phyloP scores from a whole-genome alignment of 1,284 basidiomycete genomes.

The Phlebopus sp. region DNA sequence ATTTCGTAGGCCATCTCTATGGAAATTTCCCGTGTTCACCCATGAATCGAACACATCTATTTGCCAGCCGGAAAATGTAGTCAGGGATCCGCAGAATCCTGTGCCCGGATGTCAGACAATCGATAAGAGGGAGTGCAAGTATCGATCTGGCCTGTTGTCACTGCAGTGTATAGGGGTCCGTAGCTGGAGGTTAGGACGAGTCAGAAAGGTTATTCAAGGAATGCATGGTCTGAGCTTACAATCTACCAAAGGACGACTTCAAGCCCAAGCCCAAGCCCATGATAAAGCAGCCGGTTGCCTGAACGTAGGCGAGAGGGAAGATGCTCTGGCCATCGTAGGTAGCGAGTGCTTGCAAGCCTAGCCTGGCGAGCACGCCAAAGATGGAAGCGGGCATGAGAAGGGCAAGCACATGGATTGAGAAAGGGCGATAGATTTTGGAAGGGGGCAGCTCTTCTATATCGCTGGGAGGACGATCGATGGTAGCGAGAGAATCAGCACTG shows the following conservation, averaged over 20 bases:
- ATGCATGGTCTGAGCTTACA: constrained; percentile 54
- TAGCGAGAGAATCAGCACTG: constrained; percentile 43
- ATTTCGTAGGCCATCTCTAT: constrained; percentile 72
- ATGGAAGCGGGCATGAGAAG: constrained; percentile 76
- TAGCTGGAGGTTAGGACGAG: constrained; percentile 54
- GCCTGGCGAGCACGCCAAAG: constrained; percentile 73
- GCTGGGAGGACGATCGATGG: constrained; percentile 52
- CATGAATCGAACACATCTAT: constrained; percentile 86
- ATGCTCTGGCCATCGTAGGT: constrained; percentile 76
- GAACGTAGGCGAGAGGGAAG: constrained; percentile 84
- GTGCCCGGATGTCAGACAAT: constrained; percentile 6
- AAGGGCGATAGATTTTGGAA: constrained; percentile 52
- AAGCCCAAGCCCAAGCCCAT: constrained; percentile 80
- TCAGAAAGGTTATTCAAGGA: constrained; percentile 5
- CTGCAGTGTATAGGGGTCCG: constrained; percentile 81
- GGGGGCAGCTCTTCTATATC: constrained; percentile 40
- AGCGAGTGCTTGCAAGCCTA: constrained; percentile 71
- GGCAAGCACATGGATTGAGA: constrained; percentile 63
- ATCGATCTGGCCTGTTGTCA: constrained; percentile 71
- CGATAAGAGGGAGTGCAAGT: constrained; percentile 1
- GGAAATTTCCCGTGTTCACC: constrained; percentile 61
- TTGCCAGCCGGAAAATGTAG: constrained; percentile 97
- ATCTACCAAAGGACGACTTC: constrained; percentile 68
- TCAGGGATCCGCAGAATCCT: constrained; percentile 96
- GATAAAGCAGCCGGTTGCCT: constrained; percentile 86